Percentiles rank a stretch among this genome's conserved stretches.
phyloP scores from a whole-genome alignment of 1,139 yeast genomes.

The Blastobotrys buckinghamii region DNA sequence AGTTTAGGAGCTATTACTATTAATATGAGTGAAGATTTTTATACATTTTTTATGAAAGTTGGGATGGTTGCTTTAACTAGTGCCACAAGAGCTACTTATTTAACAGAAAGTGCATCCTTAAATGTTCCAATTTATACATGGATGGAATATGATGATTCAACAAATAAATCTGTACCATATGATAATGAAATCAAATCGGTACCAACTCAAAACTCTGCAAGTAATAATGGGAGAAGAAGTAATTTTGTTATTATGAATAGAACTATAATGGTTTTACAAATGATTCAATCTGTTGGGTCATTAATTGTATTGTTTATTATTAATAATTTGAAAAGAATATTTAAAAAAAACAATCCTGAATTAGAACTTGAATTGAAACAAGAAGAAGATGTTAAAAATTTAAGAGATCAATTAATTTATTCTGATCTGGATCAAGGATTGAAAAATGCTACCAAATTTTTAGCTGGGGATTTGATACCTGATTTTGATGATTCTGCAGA shows the following conservation, averaged over 20 bases:
- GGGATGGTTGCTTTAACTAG: constrained; percentile 62
- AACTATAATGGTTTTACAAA: constrained; percentile 17
- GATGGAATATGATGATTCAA: constrained; percentile 38
- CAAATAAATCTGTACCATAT: constrained; percentile 15
- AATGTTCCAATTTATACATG: constrained; percentile 50
- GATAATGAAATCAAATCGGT: constrained; percentile 15
- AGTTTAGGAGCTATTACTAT: constrained; percentile 30
- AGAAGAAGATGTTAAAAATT: constrained; percentile 11
- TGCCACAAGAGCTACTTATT: constrained; percentile 60
- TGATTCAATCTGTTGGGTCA: constrained; percentile 17
- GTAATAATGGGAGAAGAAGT: neutral
- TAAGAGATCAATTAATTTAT: constrained; percentile 18
- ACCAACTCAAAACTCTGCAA: neutral
- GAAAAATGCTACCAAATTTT: constrained; percentile 18
- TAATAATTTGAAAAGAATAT: neutral
- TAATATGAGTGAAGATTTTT: constrained; percentile 56
- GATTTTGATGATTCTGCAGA: constrained; percentile 25
- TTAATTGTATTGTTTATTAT: constrained; percentile 5
- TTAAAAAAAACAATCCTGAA: constrained; percentile 8
- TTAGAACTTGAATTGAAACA: constrained; percentile 5
- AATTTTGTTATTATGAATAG: constrained; percentile 12
- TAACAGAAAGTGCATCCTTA: constrained; percentile 52
- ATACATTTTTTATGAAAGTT: constrained; percentile 51
- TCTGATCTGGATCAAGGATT: constrained; percentile 16
- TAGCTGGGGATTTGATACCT: constrained; percentile 23